Evolutionary conservation across 495 filamentous ascomycete genomes (phyloP), one percentile per base, ranked within the genome.

Genomic region (Penicillium simplicissimum): DNA sequence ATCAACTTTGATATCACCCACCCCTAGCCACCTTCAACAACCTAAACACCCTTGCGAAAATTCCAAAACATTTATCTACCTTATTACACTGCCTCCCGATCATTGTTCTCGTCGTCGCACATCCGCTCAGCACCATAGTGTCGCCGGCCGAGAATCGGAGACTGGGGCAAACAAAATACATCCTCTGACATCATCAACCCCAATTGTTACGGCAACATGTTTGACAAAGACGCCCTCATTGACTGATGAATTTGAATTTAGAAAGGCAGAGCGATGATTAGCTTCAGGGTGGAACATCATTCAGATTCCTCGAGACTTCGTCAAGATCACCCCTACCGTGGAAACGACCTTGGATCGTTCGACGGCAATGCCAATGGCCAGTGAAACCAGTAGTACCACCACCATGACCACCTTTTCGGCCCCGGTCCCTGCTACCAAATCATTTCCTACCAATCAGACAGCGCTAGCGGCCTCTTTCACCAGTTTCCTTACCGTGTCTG

Each of bases 401-500:
- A 80, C 75, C 67, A 81, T 81, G 78, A 78, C 78, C 58, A 79
- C 78, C 42, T 74, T 79, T 61, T 74, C 78, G 66, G 70, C 76
- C 52, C 76, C 78, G 58, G 68, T 79, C 67, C 73, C 75, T 63
- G 74, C 75, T 67, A 71, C 78, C 64, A 74, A 68, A 69, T 71
- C 73, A 67, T 64, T 78, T 66, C 78, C 77, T 55, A 77, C 73
- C 64, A 79, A 78, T 37, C 76, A 80, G 66, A 75, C 77, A 66
- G 76, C 77, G 52, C 69, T 81, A 68, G 76, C 78, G 57, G 77
- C 78, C 53, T 79, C 78, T 37, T 81, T 81, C 67, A 81, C 78
- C 65, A 81, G 86, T 71, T 97, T 98, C 79, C 88, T 98, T 48
- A 91, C 86, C 58, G 87, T 95, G 43, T 88, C 90, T 64, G 90